Conservation (phyloP, 73 alveolate species). For the Symbiodinium pilosum region DNA sequence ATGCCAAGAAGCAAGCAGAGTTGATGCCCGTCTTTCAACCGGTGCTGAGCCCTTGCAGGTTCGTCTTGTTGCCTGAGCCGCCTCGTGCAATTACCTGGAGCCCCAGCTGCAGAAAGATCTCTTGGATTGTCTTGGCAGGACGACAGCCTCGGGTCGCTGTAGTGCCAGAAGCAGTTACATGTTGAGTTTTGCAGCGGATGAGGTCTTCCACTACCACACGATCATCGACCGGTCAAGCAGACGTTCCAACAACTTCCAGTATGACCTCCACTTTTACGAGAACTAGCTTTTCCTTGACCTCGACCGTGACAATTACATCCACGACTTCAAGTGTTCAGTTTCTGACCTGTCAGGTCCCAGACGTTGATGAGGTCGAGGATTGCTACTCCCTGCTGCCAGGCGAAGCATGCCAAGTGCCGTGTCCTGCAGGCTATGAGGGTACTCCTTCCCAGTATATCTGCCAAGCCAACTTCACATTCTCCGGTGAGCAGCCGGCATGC, state of each 20-base stretch:
- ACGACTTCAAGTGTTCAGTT: not conserved
- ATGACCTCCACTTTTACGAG: not conserved
- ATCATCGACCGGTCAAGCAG: not conserved
- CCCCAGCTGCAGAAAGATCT: not conserved
- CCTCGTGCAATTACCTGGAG: not conserved
- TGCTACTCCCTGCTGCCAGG: not conserved
- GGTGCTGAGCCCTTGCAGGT: not conserved
- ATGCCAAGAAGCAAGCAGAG: too few species aligned
- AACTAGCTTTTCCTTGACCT: not conserved
- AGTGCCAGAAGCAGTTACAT: too few species aligned
- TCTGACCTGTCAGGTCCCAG: not conserved
- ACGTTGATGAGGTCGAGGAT: not conserved
- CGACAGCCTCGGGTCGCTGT: too few species aligned
- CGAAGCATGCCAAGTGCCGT: not conserved
- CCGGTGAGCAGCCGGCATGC: conserved; percentile 5
- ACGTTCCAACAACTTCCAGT: not conserved
- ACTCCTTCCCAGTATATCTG: not conserved
- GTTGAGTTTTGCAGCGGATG: too few species aligned
- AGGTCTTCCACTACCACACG: conserved; percentile 6
- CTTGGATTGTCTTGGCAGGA: too few species aligned
- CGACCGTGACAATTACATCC: not conserved
- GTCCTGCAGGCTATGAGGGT: not conserved
- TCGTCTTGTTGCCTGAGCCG: not conserved
- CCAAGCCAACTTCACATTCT: not conserved
- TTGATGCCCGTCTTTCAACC: too few species aligned